Evolutionary conservation across 2,329 filamentous ascomycete species (phyloP), one percentile per base, ranked within the genome.

Genomic region (Penicillium sp.): DNA sequence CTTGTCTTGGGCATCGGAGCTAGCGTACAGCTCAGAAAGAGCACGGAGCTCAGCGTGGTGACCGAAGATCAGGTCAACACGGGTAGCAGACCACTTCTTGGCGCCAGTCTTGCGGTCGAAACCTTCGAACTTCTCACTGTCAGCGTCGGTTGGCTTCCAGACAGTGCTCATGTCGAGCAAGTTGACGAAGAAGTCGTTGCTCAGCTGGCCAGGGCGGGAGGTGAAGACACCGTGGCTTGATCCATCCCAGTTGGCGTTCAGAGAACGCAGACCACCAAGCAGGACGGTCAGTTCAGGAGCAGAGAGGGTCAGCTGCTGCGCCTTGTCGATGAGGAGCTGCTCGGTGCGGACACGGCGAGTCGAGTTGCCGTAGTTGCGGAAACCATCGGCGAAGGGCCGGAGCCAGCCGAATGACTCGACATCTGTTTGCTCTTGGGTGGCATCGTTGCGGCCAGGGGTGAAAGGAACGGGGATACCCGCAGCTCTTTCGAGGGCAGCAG

Each of bases 131-230:
- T 75, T 48, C 59, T 88, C 84, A 31, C 70, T 64, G 47, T 68
- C 70, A n/a, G 60, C 57, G 50, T 72, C 71, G 34, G 70, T 70
- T 0, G 77, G 61, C 71, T 80, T 81, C 86, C 86, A 89, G 21
- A 70, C 73, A 6, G 78, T 85, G 67, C 69, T 72, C 61, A 77
- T 79, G 62, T 88, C 84, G 22, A 90, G 78, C 2, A 90, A 75
- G 72, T 89, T 88, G 69, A 87, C 78, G 63, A 90, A 90, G 77
- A 88, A 90, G 72, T 89, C 86, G 69, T 86, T 88, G 63, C 81
- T 86, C 60, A 90, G 75, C 58, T 79, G 69, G 37, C 86, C 86
- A 1, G 84, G 82, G 7, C 74, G 75, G 58, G 76, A 75, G 49
- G 86, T 90, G 62, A 89, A 75, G 51, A 89, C 77, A 52, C 86